Conservation (phyloP, 305 asterid species). For the Caryopteris hybrid region DNA sequence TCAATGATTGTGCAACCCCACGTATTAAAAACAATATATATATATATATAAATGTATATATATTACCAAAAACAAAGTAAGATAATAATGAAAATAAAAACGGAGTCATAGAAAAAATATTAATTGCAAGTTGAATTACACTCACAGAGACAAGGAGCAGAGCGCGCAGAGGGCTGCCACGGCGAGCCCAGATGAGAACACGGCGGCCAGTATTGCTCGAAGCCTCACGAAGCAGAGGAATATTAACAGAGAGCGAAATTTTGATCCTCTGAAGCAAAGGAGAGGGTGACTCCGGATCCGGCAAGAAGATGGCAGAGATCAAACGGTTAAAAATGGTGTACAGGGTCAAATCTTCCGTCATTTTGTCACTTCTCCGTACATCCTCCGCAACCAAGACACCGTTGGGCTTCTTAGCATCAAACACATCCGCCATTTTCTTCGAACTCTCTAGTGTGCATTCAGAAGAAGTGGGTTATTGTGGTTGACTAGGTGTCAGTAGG, state of each 20-base stretch:
- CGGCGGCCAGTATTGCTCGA: slow-evolving; percentile 45
- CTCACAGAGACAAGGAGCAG: slow-evolving; percentile 72
- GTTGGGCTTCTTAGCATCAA: slow-evolving; percentile 25
- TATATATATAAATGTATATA: no score
- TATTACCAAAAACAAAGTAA: neutral
- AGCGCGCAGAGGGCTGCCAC: slow-evolving; percentile 66
- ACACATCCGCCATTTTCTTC: slow-evolving; percentile 31
- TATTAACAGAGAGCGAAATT: slow-evolving; percentile 40
- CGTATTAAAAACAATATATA: neutral
- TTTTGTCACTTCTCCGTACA: slow-evolving; percentile 4
- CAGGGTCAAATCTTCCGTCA: slow-evolving; percentile 32
- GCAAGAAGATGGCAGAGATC: slow-evolving; percentile 40
- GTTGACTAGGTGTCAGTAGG: neutral
- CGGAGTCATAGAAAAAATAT: neutral
- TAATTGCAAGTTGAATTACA: neutral
- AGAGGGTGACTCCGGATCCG: slow-evolving; percentile 32
- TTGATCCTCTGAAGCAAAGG: slow-evolving; percentile 43
- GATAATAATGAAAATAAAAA: neutral
- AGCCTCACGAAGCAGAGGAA: slow-evolving; percentile 64
- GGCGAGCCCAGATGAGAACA: slow-evolving; percentile 63
- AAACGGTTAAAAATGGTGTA: slow-evolving; percentile 41
- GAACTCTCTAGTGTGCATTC: neutral
- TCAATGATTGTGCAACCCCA: neutral
- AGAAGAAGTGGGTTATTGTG: neutral
- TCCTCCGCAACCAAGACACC: slow-evolving; percentile 21